Conservation (phyloP, 2,329 filamentous ascomycete genomes). For the Trichophyton benhamiae region DNA sequence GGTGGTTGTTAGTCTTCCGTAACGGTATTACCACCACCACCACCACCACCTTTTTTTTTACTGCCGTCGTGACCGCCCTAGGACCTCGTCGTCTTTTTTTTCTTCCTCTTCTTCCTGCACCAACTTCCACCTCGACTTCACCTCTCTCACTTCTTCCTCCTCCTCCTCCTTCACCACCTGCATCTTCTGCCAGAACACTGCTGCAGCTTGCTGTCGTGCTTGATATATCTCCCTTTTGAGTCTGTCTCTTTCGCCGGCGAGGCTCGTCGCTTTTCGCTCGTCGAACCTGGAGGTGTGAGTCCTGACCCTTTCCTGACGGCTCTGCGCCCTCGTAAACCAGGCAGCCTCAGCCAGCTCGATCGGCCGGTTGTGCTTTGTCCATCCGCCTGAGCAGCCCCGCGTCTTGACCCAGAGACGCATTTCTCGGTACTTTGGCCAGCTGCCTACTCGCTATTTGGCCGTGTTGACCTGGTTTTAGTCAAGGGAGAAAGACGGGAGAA, state of each 20-base stretch:
- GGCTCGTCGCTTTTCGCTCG: not conserved
- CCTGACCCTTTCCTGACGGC: conserved; percentile 3
- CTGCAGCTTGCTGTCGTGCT: not conserved
- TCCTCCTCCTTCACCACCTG: not conserved
- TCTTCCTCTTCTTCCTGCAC: not conserved
- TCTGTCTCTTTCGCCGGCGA: not conserved
- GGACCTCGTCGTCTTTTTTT: not conserved
- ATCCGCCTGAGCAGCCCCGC: not conserved
- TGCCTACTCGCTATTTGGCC: not conserved
- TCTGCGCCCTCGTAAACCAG: not conserved
- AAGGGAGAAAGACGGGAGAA: not conserved
- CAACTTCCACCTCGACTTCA: not conserved
- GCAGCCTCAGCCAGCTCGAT: not conserved
- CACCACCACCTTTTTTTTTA: conserved; percentile 4
- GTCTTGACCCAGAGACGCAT: not conserved
- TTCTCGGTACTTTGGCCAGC: not conserved
- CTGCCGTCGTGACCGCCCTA: conserved; percentile 3
- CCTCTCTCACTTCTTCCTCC: not conserved
- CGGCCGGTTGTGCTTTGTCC: not conserved
- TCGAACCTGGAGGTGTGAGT: not conserved
- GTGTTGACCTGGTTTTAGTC: not conserved
- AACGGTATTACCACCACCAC: conserved; percentile 1
- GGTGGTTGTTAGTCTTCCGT: not conserved
- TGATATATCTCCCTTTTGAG: not conserved
- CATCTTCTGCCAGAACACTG: not conserved